A percentile compares a stretch with the other conserved stretches of the same genome.
These are phyloP conservation scores for Aspergillus brunneoviolaceus DNA, from an alignment of 2,329 filamentous ascomycete genomes.

Conservation along the genomic window DNA sequence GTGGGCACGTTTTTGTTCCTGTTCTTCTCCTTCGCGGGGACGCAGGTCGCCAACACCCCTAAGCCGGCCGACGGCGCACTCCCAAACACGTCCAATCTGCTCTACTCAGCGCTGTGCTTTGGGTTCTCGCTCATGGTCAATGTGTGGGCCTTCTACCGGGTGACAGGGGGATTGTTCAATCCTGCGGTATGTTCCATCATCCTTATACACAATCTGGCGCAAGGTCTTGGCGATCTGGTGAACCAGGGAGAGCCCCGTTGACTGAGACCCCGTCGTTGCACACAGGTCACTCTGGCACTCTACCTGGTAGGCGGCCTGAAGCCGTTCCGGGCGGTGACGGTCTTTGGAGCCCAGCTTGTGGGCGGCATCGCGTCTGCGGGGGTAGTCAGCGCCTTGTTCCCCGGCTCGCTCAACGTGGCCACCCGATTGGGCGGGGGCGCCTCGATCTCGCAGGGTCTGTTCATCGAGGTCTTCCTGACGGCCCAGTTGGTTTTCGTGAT, in stretches of 20 bases:
- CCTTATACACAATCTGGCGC: too few relatives aligned
- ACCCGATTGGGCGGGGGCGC: slow-evolving; percentile 57
- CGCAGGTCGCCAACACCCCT: slow-evolving; percentile 47
- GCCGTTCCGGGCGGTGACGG: slow-evolving; percentile 52
- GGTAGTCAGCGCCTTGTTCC: slow-evolving; percentile 59
- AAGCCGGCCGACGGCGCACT: slow-evolving; percentile 31
- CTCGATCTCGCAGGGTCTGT: slow-evolving; percentile 58
- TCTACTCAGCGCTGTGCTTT: slow-evolving; percentile 48
- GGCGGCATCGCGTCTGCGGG: slow-evolving; percentile 60
- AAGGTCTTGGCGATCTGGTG: too few relatives aligned
- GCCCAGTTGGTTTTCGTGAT: slow-evolving; percentile 63
- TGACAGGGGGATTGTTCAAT: slow-evolving; percentile 54
- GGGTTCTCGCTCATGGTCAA: slow-evolving; percentile 53
- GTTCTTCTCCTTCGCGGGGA: slow-evolving; percentile 50
- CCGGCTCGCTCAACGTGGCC: slow-evolving; percentile 55
- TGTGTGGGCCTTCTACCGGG: slow-evolving; percentile 56
- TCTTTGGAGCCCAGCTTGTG: slow-evolving; percentile 59
- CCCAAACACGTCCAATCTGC: slow-evolving; percentile 37
- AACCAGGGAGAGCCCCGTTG: too few relatives aligned
- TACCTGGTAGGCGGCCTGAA: slow-evolving; percentile 59
- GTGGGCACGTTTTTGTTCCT: slow-evolving; percentile 54
- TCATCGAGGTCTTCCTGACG: slow-evolving; percentile 67
- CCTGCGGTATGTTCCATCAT: slow-evolving; percentile 40
- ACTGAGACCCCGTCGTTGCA: not conserved
- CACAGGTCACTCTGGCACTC: slow-evolving; percentile 58